Evolutionary conservation across 2,329 filamentous ascomycete genomes (phyloP).

Genomic region (Nemania abortiva): DNA sequence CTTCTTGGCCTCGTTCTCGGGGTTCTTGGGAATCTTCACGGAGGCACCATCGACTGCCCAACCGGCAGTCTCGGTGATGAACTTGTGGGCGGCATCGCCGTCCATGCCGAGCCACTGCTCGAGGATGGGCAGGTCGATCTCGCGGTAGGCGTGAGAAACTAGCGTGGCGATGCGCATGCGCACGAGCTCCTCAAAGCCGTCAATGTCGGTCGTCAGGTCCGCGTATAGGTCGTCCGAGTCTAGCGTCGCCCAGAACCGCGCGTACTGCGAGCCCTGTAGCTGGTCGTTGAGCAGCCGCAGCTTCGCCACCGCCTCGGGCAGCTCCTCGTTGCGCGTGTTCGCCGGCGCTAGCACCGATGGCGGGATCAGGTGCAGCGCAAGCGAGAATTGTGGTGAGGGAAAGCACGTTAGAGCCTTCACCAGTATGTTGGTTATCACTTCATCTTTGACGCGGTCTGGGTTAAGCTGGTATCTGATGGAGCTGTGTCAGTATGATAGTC

Average conservation of each 20-base stretch:
- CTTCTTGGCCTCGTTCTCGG: conserved; percentile 97
- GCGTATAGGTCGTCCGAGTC: conserved; percentile 96
- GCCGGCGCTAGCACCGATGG: conserved; percentile 78
- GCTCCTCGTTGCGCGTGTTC: conserved; percentile 66
- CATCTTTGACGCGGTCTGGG: conserved; percentile 95
- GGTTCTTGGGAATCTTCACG: conserved; percentile 87
- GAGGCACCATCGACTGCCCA: conserved; percentile 80
- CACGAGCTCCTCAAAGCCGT: conserved; percentile 94
- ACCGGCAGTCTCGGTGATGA: conserved; percentile 85
- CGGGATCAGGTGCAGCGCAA: conserved; percentile 92
- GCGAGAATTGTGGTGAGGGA: conserved; percentile 93
- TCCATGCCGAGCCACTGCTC: conserved; percentile 82
- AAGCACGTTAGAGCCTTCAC: conserved; percentile 98
- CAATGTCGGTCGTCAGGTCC: conserved; percentile 92
- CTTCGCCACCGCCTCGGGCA: conserved; percentile 92
- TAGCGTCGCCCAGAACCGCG: conserved; percentile 90
- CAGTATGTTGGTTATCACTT: conserved; percentile 98
- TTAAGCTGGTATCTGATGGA: conserved; percentile 94
- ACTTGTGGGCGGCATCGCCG: conserved; percentile 77
- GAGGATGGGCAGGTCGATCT: conserved; percentile 75
- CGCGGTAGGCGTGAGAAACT: conserved; percentile 82
- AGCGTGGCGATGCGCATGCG: conserved; percentile 89
- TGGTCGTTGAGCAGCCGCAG: conserved; percentile 85
- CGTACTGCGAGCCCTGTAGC: conserved; percentile 91
- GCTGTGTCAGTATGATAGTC: neutral